Percentiles rank a stretch among this genome's conserved stretches.
Conservation (phyloP, 805 yeast genomes). For the Candida insectorum region DNA sequence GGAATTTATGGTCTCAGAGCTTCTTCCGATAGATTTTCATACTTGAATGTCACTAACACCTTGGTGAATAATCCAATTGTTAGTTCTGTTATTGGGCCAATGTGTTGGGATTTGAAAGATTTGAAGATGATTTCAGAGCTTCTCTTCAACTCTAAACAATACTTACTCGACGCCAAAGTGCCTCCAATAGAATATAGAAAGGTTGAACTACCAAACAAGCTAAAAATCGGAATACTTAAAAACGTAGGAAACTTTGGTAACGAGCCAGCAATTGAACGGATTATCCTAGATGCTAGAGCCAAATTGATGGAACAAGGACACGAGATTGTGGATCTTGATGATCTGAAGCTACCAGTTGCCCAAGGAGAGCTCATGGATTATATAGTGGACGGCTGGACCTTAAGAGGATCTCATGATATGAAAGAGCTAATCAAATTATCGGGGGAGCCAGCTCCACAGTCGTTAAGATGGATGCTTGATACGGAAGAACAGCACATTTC, state of each 20-base stretch:
- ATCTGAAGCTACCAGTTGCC: too few species aligned
- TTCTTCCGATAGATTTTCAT: neutral
- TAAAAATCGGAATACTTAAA: slow-evolving; percentile 5
- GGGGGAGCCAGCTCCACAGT: slow-evolving; percentile 45
- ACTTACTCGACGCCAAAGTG: neutral
- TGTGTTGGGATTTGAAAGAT: slow-evolving; percentile 27
- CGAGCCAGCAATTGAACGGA: slow-evolving; percentile 14
- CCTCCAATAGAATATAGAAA: neutral
- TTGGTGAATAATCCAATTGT: slow-evolving; percentile 3
- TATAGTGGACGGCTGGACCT: slow-evolving; percentile 1
- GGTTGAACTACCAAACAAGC: slow-evolving; percentile 2
- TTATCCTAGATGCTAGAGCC: slow-evolving; percentile 22
- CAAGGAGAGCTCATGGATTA: slow-evolving; percentile 40
- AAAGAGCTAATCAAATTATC: slow-evolving; percentile 26
- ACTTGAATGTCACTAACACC: slow-evolving; percentile 1
- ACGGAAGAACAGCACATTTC: too few species aligned
- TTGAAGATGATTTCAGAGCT: slow-evolving; percentile 31
- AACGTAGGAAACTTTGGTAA: slow-evolving; percentile 9
- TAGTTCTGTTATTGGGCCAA: slow-evolving; percentile 36
- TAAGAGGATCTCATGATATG: slow-evolving; percentile 25
- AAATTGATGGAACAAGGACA: slow-evolving; percentile 38
- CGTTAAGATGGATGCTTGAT: slow-evolving; percentile 32
- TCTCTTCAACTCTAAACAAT: neutral
- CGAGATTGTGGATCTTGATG: slow-evolving; percentile 45
- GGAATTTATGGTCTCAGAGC: slow-evolving; percentile 38